Base-by-base conservation (phyloP, 768 basidiomycete species). In the Clitopilus hobsonii region DNA sequence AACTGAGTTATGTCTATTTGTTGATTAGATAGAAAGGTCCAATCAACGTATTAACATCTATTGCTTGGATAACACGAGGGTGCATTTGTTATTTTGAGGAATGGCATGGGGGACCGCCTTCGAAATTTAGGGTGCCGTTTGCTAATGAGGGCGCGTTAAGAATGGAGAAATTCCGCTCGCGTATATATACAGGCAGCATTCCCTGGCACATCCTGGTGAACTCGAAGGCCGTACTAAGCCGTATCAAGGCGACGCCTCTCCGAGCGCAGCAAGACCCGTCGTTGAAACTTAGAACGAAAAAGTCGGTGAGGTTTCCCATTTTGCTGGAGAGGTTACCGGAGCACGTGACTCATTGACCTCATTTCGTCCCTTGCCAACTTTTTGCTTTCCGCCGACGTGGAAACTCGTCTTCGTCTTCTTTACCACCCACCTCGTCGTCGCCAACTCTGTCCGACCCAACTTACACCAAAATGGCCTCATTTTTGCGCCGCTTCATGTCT, bases 401-500 rank as follows among this genome's bases (percentile, higher is more conserved):
- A 10, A 16, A 45, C 41, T 45, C 22, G 41, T 8, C 22, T 20
- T 18, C 22, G 5, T 3, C 22, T 45, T 16, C n/a, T 18, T 45
- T 11, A 18, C 8, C 18, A 45, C 41, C 41, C 3, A 45, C 41
- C 41, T 23, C 22, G 32, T 11, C 3, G 3, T 45, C 41, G 41
- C 22, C 41, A 45, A 45, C 18, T 18, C 41, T 45, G 41, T 45
- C 41, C 11, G 41, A 45, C 41, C 41, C 41, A 11, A 45, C 41
- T 45, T 45, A 45, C n/a, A 18, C 22, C 54, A 66, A 62, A 61
- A 82, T 83, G 80, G 75, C 75, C 6, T 73, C 72, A 14, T 77
- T 80, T 62, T 68, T 84, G 49, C 74, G 82, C 51, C 74, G 78
- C 51, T 82, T 83, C 56, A 67, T 72, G 6, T 76, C 81, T 20